phyloP scores from a whole-genome alignment of 2,329 filamentous ascomycete species.

The Dactylellina drechsleri region DNA sequence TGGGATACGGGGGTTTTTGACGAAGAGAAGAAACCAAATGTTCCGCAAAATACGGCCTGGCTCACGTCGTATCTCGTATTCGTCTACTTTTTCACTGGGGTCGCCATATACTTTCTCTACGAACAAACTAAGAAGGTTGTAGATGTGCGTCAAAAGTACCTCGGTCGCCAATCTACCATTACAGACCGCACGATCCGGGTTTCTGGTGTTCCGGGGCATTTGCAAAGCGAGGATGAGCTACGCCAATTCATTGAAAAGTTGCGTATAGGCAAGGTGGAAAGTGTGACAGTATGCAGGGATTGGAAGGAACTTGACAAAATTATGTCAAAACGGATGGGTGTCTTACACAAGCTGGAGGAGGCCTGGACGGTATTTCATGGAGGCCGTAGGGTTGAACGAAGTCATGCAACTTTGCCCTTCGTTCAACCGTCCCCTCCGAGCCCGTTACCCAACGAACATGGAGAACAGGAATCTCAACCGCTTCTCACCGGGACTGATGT shows the following conservation, averaged over 20 bases:
- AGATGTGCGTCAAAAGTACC: conserved; percentile 84
- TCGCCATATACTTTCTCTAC: conserved; percentile 85
- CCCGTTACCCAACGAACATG: conserved; percentile 43
- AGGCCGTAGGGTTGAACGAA: conserved; percentile 66
- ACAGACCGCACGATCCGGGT: conserved; percentile 93
- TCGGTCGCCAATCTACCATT: conserved; percentile 92
- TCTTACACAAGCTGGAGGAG: conserved; percentile 80
- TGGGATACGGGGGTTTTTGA: conserved; percentile 18
- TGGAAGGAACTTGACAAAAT: conserved; percentile 84
- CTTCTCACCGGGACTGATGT: conserved; percentile 67
- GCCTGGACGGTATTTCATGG: conserved; percentile 83
- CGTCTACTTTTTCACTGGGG: conserved; percentile 85
- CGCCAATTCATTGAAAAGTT: conserved; percentile 87
- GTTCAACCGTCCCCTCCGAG: conserved; percentile 62
- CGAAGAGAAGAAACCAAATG: conserved; percentile 42
- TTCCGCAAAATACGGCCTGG: conserved; percentile 75
- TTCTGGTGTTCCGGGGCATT: conserved; percentile 82
- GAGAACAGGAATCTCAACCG: conserved; percentile 69
- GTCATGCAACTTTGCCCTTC: conserved; percentile 66
- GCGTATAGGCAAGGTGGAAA: conserved; percentile 88
- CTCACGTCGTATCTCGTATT: conserved; percentile 80
- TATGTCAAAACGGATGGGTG: conserved; percentile 72
- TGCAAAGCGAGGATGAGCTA: conserved; percentile 83
- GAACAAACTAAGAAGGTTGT: conserved; percentile 87
- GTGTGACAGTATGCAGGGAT: conserved; percentile 83